A percentile compares a stretch with the other conserved stretches of the same genome.
Evolutionary conservation across 75 land plant genomes (phyloP).

Genomic region (Selaginella tamariscina): DNA sequence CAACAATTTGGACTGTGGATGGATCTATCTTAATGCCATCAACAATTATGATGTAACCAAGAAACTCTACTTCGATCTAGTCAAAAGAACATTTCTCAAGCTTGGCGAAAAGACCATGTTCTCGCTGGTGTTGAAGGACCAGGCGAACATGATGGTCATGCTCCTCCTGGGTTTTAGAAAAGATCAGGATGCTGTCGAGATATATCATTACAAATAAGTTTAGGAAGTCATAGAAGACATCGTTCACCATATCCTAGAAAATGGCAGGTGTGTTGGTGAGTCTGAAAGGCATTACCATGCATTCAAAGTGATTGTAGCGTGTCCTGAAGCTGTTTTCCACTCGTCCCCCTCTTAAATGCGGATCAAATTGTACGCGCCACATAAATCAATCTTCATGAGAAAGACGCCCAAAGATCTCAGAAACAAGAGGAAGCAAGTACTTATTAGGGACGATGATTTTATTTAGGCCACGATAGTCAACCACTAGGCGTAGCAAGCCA

Average conservation of each 20-base stretch:
- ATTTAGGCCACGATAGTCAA: constrained; percentile 11
- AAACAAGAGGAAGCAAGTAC: neutral
- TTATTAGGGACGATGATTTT: constrained; percentile 2
- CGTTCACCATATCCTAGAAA: neutral
- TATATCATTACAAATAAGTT: neutral
- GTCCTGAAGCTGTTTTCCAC: neutral
- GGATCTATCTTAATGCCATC: neutral
- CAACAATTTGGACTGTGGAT: neutral
- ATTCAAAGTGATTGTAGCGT: neutral
- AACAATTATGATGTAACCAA: neutral
- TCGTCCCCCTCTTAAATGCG: neutral
- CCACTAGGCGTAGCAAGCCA: constrained; percentile 5
- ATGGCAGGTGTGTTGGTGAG: neutral
- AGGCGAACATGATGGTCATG: neutral
- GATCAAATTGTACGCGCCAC: constrained; percentile 1
- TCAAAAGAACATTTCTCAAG: neutral
- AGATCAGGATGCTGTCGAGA: neutral
- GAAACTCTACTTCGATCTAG: neutral
- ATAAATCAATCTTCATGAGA: neutral
- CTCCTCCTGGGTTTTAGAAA: neutral
- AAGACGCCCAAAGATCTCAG: neutral
- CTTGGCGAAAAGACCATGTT: neutral
- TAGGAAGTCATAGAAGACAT: neutral
- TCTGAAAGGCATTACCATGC: constrained; percentile 1
- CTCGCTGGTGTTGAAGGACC: neutral